These are phyloP conservation scores for Colletotrichum echinochloae DNA, from an alignment of 2,329 filamentous ascomycete species.

Conservation along the genomic window DNA sequence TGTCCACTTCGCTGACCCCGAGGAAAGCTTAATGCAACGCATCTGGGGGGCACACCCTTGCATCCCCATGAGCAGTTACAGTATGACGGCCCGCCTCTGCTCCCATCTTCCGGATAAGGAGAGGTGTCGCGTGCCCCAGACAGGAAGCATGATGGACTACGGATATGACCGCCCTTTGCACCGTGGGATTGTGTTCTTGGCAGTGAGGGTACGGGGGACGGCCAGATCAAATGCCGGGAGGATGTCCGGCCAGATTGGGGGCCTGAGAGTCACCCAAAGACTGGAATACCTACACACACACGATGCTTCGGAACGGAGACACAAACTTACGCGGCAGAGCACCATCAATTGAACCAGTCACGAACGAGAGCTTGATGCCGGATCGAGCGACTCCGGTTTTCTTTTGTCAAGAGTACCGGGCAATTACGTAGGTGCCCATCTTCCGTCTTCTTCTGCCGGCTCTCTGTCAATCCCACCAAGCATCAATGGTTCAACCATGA, in stretches of 20 bases:
- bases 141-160: slow-evolving; percentile 21
- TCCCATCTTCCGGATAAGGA: not conserved
- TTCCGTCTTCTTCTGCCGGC: not conserved
- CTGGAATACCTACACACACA: no score
- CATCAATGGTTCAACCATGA: not conserved
- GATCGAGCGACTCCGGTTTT: no score
- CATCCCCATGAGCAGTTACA: not conserved
- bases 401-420: not conserved
- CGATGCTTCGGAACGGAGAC: not conserved
- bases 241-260: slow-evolving; percentile 8
- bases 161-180: slow-evolving; percentile 26
- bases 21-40: slow-evolving; percentile 34
- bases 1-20: slow-evolving; percentile 9
- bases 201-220: not conserved
- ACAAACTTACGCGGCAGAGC: not conserved
- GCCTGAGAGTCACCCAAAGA: slow-evolving; percentile 13
- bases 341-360: not conserved
- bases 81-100: not conserved
- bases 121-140: slow-evolving; percentile 28
- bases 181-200: not conserved
- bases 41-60: slow-evolving; percentile 2
- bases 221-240: slow-evolving; percentile 8
- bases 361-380: not conserved
- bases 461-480: not conserved
- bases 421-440: not conserved